Conservation (phyloP, 371 early-diverging fungal species). For the Mortierella polycephala region DNA sequence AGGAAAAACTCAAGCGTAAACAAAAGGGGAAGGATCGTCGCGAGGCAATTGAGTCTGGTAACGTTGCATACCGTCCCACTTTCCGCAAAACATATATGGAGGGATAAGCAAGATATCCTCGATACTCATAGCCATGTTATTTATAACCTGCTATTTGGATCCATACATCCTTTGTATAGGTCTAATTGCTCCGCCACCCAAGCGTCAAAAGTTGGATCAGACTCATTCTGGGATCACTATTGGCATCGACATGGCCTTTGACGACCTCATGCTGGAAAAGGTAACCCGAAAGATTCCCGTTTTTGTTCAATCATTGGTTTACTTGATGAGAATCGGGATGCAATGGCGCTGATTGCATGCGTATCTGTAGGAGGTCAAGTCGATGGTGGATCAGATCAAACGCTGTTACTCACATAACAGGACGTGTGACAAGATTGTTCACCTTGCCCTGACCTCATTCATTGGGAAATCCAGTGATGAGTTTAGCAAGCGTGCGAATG, state of each 20-base stretch:
- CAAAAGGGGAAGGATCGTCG: slow-evolving; percentile 53
- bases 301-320: too few species aligned
- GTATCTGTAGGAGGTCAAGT: slow-evolving; percentile 64
- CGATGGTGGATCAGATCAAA: slow-evolving; percentile 72
- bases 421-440: slow-evolving; percentile 55
- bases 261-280: slow-evolving; percentile 80
- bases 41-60: slow-evolving; percentile 48
- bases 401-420: slow-evolving; percentile 79
- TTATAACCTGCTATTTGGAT: not conserved
- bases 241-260: slow-evolving; percentile 81
- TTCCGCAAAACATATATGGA: not conserved
- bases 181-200: slow-evolving; percentile 29
- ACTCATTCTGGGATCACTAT: slow-evolving; percentile 61
- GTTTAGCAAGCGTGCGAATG: slow-evolving; percentile 41
- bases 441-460: slow-evolving; percentile 62
- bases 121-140: too few species aligned
- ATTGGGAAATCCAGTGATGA: slow-evolving; percentile 55
- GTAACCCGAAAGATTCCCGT: slow-evolving; percentile 52
- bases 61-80: not conserved
- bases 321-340: too few species aligned
- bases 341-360: not conserved
- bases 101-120: too few species aligned
- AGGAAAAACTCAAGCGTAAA: slow-evolving; percentile 55
- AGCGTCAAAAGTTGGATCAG: slow-evolving; percentile 48
- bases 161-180: slow-evolving; percentile 6